Conservation (phyloP, 2,329 filamentous ascomycete genomes). For the Penicillium sp. region DNA sequence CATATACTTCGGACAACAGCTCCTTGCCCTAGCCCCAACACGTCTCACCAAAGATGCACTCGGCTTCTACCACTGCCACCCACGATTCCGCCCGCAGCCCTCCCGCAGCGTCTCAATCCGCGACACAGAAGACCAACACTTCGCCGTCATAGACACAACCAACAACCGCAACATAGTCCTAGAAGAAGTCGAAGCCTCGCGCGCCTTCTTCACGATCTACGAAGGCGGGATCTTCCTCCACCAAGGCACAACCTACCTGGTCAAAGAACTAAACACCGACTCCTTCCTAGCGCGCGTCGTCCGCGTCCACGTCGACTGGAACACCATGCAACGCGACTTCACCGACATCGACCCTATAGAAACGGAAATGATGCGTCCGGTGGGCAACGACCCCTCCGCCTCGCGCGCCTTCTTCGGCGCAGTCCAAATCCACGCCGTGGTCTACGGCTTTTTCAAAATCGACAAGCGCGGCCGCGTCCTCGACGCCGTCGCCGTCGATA, state of each 20-base stretch:
- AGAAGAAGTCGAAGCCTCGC: constrained; percentile 88
- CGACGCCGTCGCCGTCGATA: constrained; percentile 86
- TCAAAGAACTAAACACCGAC: constrained; percentile 78
- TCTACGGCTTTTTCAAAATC: constrained; percentile 97
- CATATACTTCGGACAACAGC: constrained; percentile 67
- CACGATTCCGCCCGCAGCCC: constrained; percentile 75
- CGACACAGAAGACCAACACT: constrained; percentile 83
- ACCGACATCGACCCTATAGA: constrained; percentile 91
- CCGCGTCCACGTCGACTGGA: constrained; percentile 87
- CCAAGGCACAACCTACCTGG: constrained; percentile 85
- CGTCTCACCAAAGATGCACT: constrained; percentile 63
- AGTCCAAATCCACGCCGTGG: constrained; percentile 76
- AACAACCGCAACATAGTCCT: constrained; percentile 73
- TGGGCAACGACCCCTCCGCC: constrained; percentile 46
- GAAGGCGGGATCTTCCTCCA: constrained; percentile 95
- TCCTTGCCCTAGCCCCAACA: constrained; percentile 62
- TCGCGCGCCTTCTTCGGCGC: constrained; percentile 73
- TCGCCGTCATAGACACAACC: constrained; percentile 79
- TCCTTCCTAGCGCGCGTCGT: constrained; percentile 77
- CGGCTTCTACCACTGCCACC: constrained; percentile 84
- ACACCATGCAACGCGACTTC: constrained; percentile 81
- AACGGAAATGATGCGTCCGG: constrained; percentile 73
- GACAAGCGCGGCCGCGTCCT: constrained; percentile 75
- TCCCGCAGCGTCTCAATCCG: constrained; percentile 78
- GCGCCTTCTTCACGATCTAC: constrained; percentile 93